phyloP scores from a whole-genome alignment of 2,329 filamentous ascomycete genomes.

The Fusarium sp. region DNA sequence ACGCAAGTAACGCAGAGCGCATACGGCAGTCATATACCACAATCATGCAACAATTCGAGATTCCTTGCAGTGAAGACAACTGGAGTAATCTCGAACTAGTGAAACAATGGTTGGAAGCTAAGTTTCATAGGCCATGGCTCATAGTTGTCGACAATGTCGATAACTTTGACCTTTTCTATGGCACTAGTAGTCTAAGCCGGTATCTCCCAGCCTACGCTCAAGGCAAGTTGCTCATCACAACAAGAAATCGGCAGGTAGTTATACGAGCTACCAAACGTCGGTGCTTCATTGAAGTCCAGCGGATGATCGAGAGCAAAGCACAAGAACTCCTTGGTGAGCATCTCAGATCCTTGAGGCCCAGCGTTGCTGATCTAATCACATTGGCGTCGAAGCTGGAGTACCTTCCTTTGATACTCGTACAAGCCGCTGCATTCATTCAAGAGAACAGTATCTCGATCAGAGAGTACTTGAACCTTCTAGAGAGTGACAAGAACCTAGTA shows the following conservation, averaged over 20 bases:
- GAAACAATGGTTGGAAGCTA: neutral
- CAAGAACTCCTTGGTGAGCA: rapidly evolving
- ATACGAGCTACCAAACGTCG: neutral
- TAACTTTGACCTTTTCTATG: neutral
- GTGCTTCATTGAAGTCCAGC: neutral
- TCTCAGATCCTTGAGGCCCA: rapidly evolving
- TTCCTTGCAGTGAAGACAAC: neutral
- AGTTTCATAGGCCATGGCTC: neutral
- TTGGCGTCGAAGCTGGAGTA: neutral
- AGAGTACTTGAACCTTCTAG: neutral
- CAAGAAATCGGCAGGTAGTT: neutral
- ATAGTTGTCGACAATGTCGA: neutral
- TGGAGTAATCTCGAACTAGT: neutral
- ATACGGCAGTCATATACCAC: neutral
- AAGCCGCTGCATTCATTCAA: neutral
- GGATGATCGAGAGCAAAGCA: neutral
- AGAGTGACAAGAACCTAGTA: neutral
- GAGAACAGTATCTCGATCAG: neutral
- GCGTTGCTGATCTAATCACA: rapidly evolving
- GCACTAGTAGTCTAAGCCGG: rapidly evolving
- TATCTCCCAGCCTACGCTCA: neutral
- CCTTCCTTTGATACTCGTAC: neutral
- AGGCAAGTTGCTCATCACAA: neutral
- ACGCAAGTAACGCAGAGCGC: neutral
- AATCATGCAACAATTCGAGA: neutral